Conservation (phyloP, 2,329 filamentous ascomycete species). For the Diaporthe vexans region DNA sequence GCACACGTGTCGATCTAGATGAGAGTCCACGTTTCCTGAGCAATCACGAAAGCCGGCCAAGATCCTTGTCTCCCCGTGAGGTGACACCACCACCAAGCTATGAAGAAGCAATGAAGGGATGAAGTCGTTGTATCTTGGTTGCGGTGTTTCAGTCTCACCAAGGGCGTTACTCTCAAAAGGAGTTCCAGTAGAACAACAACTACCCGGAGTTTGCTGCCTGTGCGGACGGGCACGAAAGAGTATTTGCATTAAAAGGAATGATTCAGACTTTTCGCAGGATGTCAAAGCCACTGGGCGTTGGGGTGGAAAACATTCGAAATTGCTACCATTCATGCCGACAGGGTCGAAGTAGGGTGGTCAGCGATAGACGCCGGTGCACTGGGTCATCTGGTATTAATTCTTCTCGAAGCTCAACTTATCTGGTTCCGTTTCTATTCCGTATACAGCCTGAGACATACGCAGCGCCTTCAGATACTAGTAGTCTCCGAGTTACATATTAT, state of each 20-base stretch:
- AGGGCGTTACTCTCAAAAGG: constrained; percentile 20
- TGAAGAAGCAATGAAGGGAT: constrained; percentile 19
- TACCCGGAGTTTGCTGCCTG: not conserved
- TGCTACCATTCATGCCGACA: not conserved
- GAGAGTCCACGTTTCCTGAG: not conserved
- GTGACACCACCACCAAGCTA: constrained; percentile 15
- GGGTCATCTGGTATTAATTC: not conserved
- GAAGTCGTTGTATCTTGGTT: constrained; percentile 10
- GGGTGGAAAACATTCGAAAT: constrained; percentile 13
- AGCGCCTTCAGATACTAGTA: too few relatives aligned
- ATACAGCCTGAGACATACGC: too few relatives aligned
- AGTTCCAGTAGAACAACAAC: constrained; percentile 2
- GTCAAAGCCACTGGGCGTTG: not conserved
- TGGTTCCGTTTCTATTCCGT: too few relatives aligned
- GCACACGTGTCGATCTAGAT: constrained; percentile 3
- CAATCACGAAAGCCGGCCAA: constrained; percentile 9
- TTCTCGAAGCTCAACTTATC: constrained; percentile 1
- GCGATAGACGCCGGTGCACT: constrained; percentile 2
- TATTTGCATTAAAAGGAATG: constrained; percentile 9
- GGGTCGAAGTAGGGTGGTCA: constrained; percentile 8
- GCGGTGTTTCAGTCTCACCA: not conserved
- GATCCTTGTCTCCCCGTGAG: constrained; percentile 10
- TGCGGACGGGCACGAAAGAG: constrained; percentile 7
- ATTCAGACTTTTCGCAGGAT: constrained; percentile 3
- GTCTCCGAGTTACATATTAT: too few relatives aligned